These are phyloP conservation scores for Vickermania ingenoplastis DNA, from an alignment of 208 protist species.

Conservation along the genomic window DNA sequence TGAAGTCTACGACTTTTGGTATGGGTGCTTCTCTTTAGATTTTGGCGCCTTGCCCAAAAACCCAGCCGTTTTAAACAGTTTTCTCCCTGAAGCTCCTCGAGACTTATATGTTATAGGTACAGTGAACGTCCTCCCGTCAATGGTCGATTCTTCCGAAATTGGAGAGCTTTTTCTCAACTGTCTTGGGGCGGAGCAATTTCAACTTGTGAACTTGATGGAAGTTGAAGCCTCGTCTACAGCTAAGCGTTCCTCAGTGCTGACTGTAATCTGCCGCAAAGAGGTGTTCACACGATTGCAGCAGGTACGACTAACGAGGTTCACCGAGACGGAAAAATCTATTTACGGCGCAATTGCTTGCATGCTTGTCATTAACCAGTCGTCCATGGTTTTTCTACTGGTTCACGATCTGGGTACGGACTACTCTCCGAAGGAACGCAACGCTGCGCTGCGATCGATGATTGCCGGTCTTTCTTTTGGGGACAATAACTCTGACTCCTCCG, in stretches of 20 bases:
- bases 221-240: background rate
- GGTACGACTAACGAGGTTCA: slow-evolving; percentile 40
- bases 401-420: slow-evolving; percentile 25
- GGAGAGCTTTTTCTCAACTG: slow-evolving; percentile 43
- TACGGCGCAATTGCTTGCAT: slow-evolving; percentile 45
- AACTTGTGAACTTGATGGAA: slow-evolving; percentile 38
- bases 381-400: slow-evolving; percentile 36
- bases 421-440: slow-evolving; percentile 15
- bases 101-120: slow-evolving; percentile 71
- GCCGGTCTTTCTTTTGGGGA: slow-evolving; percentile 46
- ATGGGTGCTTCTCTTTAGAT: slow-evolving; percentile 64
- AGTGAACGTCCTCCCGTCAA: slow-evolving; percentile 30
- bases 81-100: slow-evolving; percentile 50
- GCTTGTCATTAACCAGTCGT: slow-evolving; percentile 51
- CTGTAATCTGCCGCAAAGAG: slow-evolving; percentile 49
- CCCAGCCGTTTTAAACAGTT: slow-evolving; percentile 41
- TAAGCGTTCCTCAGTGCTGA: slow-evolving; percentile 11
- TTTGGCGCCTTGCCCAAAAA: slow-evolving; percentile 29
- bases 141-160: slow-evolving; percentile 39
- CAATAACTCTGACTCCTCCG: slow-evolving; percentile 30
- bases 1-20: slow-evolving; percentile 77
- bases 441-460: slow-evolving; percentile 38
- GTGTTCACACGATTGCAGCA: slow-evolving; percentile 56
- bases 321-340: background rate
- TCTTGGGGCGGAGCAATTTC: slow-evolving; percentile 31